Evolutionary conservation across 2,329 filamentous ascomycete species (phyloP).

Genomic region (Thelonectria discophora): DNA sequence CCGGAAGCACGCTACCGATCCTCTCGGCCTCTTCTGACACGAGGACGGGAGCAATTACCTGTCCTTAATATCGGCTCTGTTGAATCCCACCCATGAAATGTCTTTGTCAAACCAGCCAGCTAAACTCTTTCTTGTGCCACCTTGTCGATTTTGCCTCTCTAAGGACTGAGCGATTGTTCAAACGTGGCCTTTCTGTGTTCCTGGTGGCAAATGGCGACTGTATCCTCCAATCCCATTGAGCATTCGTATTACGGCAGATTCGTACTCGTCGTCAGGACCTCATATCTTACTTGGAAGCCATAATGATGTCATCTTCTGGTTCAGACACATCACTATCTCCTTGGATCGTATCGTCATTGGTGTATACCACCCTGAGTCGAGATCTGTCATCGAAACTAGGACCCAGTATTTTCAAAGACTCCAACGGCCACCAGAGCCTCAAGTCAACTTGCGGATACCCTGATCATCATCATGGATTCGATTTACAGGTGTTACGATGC

Average conservation of each 20-base stretch:
- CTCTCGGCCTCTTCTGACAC: conserved; percentile 12
- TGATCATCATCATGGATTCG: too few relatives aligned
- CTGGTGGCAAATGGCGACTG: neutral
- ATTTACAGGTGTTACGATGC: too few relatives aligned
- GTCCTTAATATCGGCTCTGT: conserved; percentile 26
- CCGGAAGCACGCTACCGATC: conserved; percentile 38
- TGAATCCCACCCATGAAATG: conserved; percentile 22
- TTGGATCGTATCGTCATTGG: too few relatives aligned
- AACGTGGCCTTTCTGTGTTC: conserved; percentile 11
- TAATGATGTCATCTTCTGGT: neutral
- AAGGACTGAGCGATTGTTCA: neutral
- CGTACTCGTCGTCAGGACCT: too few relatives aligned
- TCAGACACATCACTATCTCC: neutral
- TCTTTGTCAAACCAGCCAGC: neutral
- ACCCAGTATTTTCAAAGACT: too few relatives aligned
- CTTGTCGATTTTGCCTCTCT: neutral
- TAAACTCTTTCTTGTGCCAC: conserved; percentile 8
- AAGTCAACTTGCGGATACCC: too few relatives aligned
- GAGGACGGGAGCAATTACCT: conserved; percentile 14
- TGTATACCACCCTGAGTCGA: neutral
- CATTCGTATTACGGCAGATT: too few relatives aligned
- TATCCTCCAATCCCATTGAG: too few relatives aligned
- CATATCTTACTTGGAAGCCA: neutral
- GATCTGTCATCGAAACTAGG: too few relatives aligned
- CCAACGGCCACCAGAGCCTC: too few relatives aligned